Evolutionary conservation across 345 rosid species (phyloP).

Genomic region (Arabidopsis thaliana): DNA sequence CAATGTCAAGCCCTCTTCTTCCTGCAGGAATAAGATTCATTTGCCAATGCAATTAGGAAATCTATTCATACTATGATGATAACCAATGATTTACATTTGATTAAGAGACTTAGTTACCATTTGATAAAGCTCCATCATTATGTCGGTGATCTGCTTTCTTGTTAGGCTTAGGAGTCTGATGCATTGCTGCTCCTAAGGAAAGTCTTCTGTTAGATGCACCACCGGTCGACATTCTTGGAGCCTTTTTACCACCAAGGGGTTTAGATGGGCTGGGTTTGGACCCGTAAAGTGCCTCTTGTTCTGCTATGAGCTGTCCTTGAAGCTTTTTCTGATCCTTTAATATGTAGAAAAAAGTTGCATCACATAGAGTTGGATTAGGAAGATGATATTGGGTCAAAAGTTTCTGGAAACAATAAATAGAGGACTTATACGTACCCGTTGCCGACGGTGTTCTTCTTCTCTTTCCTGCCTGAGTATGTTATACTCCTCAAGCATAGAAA

Average conservation of each 20-base stretch:
- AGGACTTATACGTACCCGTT: constrained; percentile 57
- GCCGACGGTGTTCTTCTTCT: constrained; percentile 92
- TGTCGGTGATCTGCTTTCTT: constrained; percentile 64
- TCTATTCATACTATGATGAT: not conserved
- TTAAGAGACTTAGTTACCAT: constrained; percentile 49
- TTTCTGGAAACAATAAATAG: constrained; percentile 4
- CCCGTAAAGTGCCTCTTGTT: constrained; percentile 92
- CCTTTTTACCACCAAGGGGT: constrained; percentile 74
- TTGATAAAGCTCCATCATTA: constrained; percentile 61
- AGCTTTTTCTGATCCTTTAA: constrained; percentile 96
- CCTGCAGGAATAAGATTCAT: too few relatives aligned
- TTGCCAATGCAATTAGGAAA: not conserved
- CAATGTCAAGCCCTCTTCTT: constrained; percentile 60
- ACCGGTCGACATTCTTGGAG: constrained; percentile 75
- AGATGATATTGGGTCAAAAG: not conserved
- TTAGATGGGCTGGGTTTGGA: constrained; percentile 97
- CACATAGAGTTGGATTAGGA: constrained; percentile 16
- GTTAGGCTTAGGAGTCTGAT: constrained; percentile 69
- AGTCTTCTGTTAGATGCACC: constrained; percentile 72
- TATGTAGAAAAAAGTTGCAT: constrained; percentile 23
- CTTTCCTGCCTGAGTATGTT: constrained; percentile 79
- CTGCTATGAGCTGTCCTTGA: constrained; percentile 92
- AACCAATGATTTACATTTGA: not conserved
- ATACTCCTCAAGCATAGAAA: constrained; percentile 92
- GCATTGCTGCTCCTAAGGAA: constrained; percentile 75